These are phyloP conservation scores for Triangularia verruculosa DNA, from an alignment of 2,329 filamentous ascomycete genomes.

Conservation along the genomic window DNA sequence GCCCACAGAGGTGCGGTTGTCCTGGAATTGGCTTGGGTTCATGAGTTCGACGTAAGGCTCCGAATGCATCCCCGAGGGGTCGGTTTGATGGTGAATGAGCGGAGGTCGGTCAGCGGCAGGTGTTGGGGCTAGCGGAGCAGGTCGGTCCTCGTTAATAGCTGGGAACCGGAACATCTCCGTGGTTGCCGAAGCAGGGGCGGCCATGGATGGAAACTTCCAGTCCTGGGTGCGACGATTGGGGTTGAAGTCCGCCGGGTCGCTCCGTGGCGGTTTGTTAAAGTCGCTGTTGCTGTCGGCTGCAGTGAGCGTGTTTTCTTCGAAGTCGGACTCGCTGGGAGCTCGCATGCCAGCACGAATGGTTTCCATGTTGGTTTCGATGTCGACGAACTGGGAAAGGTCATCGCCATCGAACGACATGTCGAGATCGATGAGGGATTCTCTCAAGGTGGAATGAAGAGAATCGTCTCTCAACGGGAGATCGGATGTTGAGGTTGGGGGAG, in stretches of 20 bases:
- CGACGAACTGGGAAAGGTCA: conserved; percentile 56
- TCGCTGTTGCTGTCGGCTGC: conserved; percentile 29
- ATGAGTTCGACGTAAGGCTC: conserved; percentile 36
- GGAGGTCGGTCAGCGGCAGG: conserved; percentile 36
- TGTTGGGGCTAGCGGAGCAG: conserved; percentile 22
- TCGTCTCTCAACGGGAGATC: conserved; percentile 60
- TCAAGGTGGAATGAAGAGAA: conserved; percentile 49
- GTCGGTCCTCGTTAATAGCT: conserved; percentile 35
- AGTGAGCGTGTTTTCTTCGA: conserved; percentile 35
- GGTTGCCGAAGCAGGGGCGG: conserved; percentile 48
- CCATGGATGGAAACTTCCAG: conserved; percentile 53
- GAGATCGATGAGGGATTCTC: conserved; percentile 63
- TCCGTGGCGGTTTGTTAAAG: conserved; percentile 51
- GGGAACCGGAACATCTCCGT: conserved; percentile 47
- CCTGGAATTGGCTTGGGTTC: conserved; percentile 28
- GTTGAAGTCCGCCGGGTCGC: conserved; percentile 56
- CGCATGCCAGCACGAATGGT: conserved; percentile 54
- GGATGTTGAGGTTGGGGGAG: conserved; percentile 40
- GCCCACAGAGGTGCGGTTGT: conserved; percentile 36
- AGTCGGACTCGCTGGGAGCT: conserved; percentile 48
- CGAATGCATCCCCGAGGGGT: conserved; percentile 40
- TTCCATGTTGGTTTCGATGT: conserved; percentile 61
- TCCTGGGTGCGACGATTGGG: conserved; percentile 42
- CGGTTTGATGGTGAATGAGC: conserved; percentile 47
- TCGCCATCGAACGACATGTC: conserved; percentile 58